A percentile compares a stretch with the other conserved stretches of the same genome.
phyloP scores from a whole-genome alignment of 495 filamentous ascomycete species.

The Margaritispora aquatica region DNA sequence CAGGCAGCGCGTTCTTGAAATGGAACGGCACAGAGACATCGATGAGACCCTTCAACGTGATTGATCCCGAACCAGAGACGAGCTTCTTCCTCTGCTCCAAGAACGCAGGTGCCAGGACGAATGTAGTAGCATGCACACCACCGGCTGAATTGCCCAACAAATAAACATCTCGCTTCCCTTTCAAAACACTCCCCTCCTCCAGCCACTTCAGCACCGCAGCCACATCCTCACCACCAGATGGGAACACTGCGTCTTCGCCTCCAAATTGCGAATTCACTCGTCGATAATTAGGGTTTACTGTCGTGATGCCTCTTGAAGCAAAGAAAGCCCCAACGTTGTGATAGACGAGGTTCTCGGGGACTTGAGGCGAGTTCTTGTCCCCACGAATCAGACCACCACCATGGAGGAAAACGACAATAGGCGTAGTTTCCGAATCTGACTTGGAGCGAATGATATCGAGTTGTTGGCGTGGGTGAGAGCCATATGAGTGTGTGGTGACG shows the following conservation, averaged over 20 bases:
- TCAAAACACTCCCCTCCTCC: constrained; percentile 10
- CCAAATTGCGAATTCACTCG: constrained; percentile 23
- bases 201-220: constrained; percentile 33
- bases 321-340: constrained; percentile 37
- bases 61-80: constrained; percentile 17
- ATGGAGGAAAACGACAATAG: constrained; percentile 37
- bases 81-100: constrained; percentile 22
- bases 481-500: constrained; percentile 29
- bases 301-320: constrained; percentile 30
- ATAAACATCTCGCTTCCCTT: constrained; percentile 29
- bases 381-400: constrained; percentile 36
- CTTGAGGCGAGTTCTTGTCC: constrained; percentile 24
- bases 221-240: constrained; percentile 25
- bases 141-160: constrained; percentile 39
- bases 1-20: constrained; percentile 20
- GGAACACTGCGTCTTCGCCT: constrained; percentile 14
- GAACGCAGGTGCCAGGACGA: constrained; percentile 27
- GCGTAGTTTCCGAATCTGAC: constrained; percentile 11
- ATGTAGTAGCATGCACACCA: constrained; percentile 34
- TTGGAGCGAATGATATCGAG: constrained; percentile 35
- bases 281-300: constrained; percentile 36
- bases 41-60: constrained; percentile 28
- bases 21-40: constrained; percentile 35
- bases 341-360: constrained; percentile 28
- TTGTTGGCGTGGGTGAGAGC: constrained; percentile 30